Conservation (phyloP, 345 rosid genomes). For the Populus deltoides region DNA sequence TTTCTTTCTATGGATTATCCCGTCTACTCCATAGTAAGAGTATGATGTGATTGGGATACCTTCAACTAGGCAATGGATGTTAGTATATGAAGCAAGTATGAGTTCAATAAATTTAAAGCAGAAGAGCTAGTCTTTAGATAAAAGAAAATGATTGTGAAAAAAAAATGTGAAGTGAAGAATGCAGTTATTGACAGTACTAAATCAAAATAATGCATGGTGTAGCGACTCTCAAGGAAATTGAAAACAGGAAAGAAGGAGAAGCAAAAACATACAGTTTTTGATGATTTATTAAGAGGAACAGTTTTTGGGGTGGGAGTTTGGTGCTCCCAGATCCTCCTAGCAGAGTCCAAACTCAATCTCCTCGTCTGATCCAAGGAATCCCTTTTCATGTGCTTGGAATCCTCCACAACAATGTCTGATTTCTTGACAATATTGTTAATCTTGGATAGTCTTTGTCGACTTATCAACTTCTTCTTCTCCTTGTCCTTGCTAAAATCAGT, state of each 20-base stretch:
- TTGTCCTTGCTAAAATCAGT: not conserved
- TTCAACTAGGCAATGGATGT: too few species aligned
- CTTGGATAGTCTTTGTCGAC: not conserved
- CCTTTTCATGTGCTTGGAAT: not conserved
- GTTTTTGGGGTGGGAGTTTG: conserved; percentile 26
- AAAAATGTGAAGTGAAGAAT: too few species aligned
- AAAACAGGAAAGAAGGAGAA: not conserved
- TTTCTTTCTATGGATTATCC: too few species aligned
- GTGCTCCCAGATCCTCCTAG: conserved; percentile 46
- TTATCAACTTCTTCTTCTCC: not conserved
- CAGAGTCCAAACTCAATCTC: conserved; percentile 49
- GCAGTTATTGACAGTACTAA: too few species aligned
- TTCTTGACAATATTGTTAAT: not conserved
- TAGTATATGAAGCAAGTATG: not conserved
- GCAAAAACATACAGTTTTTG: not conserved
- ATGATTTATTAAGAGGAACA: not conserved
- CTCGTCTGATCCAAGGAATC: conserved; percentile 22
- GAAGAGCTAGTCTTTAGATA: not conserved
- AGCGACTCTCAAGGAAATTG: not conserved
- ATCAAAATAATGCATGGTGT: too few species aligned
- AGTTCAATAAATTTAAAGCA: not conserved
- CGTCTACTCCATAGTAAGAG: too few species aligned
- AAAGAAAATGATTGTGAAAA: too few species aligned
- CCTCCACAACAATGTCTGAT: not conserved
- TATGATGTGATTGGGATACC: too few species aligned